Percentiles rank a stretch among this genome's conserved stretches.
Evolutionary conservation across 2,329 filamentous ascomycete genomes (phyloP).

Genomic region (Sclerotinia borealis): DNA sequence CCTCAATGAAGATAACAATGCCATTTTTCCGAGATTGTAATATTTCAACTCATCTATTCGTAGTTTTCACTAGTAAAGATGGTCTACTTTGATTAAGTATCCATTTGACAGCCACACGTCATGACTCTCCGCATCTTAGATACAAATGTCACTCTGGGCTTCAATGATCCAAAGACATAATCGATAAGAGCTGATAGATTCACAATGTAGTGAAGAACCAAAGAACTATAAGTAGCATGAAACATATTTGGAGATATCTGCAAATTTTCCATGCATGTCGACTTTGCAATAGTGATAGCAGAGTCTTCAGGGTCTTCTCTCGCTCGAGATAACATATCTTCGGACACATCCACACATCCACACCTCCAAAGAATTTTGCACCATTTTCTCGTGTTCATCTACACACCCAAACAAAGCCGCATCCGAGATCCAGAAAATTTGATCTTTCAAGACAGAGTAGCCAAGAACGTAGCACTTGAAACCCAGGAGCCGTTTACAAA

Average conservation of each 20-base stretch:
- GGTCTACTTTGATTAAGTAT: conserved; percentile 39
- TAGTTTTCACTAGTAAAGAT: not conserved
- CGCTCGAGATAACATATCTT: not conserved
- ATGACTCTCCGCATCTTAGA: conserved; percentile 30
- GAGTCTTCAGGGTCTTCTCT: not conserved
- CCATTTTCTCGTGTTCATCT: not conserved
- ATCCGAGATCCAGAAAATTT: not conserved
- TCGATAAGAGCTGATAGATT: not conserved
- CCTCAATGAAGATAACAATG: not conserved
- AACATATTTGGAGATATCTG: not conserved
- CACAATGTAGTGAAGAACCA: not conserved
- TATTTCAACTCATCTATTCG: not conserved
- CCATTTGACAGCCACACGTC: conserved; percentile 38
- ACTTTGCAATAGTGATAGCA: not conserved
- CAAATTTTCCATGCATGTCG: not conserved
- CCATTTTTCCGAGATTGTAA: not conserved
- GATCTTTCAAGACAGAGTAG: not conserved
- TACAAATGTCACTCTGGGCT: conserved; percentile 61
- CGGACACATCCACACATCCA: not conserved
- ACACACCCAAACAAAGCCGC: not conserved
- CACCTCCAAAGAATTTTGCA: not conserved
- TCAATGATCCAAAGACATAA: not conserved
- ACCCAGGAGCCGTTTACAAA: not conserved
- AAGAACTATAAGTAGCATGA: not conserved
- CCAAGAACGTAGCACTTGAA: not conserved